These are phyloP conservation scores for Neonothopanus nambi DNA, from an alignment of 1,284 basidiomycete species.

Conservation along the genomic window DNA sequence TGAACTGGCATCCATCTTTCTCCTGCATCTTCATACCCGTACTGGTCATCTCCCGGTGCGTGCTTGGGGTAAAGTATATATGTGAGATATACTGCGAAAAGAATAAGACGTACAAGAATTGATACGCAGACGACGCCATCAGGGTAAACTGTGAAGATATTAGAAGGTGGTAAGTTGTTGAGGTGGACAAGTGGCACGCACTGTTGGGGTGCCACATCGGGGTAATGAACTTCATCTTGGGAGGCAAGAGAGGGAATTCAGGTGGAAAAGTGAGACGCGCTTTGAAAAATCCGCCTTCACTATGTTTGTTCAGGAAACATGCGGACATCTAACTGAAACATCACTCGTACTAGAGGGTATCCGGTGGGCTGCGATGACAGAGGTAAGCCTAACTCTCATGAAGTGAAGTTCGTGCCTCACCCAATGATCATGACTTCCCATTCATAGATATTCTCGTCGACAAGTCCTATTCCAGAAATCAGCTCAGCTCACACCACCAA, in stretches of 20 bases:
- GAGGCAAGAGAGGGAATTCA: conserved; percentile 90
- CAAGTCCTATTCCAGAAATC: conserved; percentile 61
- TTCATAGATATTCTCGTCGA: conserved; percentile 91
- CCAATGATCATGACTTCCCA: conserved; percentile 95
- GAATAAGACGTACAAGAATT: conserved; percentile 70
- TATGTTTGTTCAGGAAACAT: conserved; percentile 29
- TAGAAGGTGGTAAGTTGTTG: conserved; percentile 12
- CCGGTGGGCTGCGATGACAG: conserved; percentile 63
- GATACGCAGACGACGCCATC: conserved; percentile 95
- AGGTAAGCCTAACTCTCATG: conserved; percentile 21
- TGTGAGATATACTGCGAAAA: background rate
- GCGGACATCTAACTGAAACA: conserved; percentile 13
- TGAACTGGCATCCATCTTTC: conserved; percentile 99
- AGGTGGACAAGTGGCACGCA: conserved; percentile 37
- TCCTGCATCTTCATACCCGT: conserved; percentile 96
- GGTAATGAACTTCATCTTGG: conserved; percentile 94
- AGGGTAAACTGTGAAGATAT: conserved; percentile 70
- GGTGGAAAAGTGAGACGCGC: conserved; percentile 85
- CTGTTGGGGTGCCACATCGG: conserved; percentile 99
- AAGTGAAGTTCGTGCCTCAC: conserved; percentile 43
- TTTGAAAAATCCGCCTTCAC: conserved; percentile 93
- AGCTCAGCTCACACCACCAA: conserved; percentile 19
- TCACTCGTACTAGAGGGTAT: conserved; percentile 79
- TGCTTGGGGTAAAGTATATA: conserved; percentile 53
- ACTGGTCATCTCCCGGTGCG: conserved; percentile 95